Conservation (phyloP, 495 filamentous ascomycete species). For the Penicillium bialowiezense region DNA sequence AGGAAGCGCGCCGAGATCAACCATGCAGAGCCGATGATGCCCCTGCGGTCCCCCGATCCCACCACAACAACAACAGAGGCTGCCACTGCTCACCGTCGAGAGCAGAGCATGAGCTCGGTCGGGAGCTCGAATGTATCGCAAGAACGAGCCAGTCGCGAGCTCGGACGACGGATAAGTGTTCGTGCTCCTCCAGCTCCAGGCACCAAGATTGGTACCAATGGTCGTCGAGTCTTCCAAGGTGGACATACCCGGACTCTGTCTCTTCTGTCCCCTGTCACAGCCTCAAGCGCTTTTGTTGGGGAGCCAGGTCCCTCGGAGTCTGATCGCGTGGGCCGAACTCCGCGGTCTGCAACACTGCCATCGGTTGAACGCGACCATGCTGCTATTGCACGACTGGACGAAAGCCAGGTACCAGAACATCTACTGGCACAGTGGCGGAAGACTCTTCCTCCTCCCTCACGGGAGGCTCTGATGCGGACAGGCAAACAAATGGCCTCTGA, state of each 20-base stretch:
- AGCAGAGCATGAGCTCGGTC: conserved; percentile 31
- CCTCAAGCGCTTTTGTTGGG: conserved; percentile 4
- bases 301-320: conserved; percentile 11
- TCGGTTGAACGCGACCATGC: conserved; percentile 36
- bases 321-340: conserved; percentile 39
- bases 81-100: conserved; percentile 20
- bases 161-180: conserved; percentile 49
- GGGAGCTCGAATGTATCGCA: conserved; percentile 32
- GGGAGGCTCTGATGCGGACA: conserved; percentile 59
- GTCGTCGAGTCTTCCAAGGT: conserved; percentile 63
- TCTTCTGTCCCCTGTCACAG: conserved; percentile 66
- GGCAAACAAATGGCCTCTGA: conserved; percentile 89
- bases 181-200: conserved; percentile 31
- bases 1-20: conserved; percentile 69
- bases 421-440: conserved; percentile 39
- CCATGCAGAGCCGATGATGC: conserved; percentile 53
- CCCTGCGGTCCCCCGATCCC: conserved; percentile 47
- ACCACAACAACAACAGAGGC: conserved; percentile 17
- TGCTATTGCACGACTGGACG: conserved; percentile 17
- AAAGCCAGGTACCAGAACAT: conserved; percentile 31
- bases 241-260: conserved; percentile 82
- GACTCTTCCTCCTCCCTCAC: conserved; percentile 43
- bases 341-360: conserved; percentile 46
- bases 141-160: conserved; percentile 41
- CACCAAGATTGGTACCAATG: conserved; percentile 41